Evolutionary conservation across 2,329 filamentous ascomycete genomes (phyloP).

Genomic region (Ophiostoma ips): DNA sequence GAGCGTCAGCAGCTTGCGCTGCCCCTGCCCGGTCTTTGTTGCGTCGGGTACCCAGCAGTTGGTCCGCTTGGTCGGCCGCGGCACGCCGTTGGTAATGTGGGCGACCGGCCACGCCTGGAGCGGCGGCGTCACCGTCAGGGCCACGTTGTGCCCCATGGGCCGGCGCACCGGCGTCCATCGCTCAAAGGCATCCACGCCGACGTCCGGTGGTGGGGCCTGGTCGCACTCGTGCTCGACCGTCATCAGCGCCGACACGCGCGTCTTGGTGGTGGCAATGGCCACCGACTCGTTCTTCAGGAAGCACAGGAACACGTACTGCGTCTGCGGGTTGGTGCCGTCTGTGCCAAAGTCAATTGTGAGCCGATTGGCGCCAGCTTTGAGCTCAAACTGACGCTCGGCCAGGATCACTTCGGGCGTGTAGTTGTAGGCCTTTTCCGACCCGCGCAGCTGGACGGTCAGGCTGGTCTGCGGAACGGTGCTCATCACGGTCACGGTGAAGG

Average conservation of each 20-base stretch:
- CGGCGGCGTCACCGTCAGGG: slow-evolving; percentile 12
- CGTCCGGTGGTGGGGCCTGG: slow-evolving; percentile 13
- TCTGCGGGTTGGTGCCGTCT: slow-evolving; percentile 13
- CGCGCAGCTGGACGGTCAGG: slow-evolving; percentile 15
- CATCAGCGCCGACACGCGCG: slow-evolving; percentile 14
- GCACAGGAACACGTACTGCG: slow-evolving; percentile 16
- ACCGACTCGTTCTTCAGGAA: slow-evolving; percentile 16
- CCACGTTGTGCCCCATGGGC: slow-evolving; percentile 17
- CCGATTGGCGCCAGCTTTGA: not conserved
- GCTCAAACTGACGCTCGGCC: slow-evolving; percentile 2
- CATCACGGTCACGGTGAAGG: slow-evolving; percentile 12
- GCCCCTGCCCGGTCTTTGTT: too few relatives aligned
- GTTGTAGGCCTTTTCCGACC: slow-evolving; percentile 17
- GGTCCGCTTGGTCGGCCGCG: slow-evolving; percentile 15
- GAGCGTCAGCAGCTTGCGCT: slow-evolving; percentile 7
- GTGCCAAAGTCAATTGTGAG: slow-evolving; percentile 9
- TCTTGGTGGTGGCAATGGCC: slow-evolving; percentile 13
- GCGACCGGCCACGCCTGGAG: slow-evolving; percentile 3
- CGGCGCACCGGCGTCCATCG: slow-evolving; percentile 17
- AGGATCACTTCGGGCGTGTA: slow-evolving; percentile 16
- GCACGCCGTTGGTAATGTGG: slow-evolving; percentile 14
- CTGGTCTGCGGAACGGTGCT: slow-evolving; percentile 6
- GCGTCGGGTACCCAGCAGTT: slow-evolving; percentile 9
- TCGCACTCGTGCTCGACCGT: slow-evolving; percentile 17
- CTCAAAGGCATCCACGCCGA: slow-evolving; percentile 17